Evolutionary conservation across 1,284 basidiomycete genomes (phyloP), one percentile per base, ranked within the genome.

Genomic region (Neonothopanus nambi): DNA sequence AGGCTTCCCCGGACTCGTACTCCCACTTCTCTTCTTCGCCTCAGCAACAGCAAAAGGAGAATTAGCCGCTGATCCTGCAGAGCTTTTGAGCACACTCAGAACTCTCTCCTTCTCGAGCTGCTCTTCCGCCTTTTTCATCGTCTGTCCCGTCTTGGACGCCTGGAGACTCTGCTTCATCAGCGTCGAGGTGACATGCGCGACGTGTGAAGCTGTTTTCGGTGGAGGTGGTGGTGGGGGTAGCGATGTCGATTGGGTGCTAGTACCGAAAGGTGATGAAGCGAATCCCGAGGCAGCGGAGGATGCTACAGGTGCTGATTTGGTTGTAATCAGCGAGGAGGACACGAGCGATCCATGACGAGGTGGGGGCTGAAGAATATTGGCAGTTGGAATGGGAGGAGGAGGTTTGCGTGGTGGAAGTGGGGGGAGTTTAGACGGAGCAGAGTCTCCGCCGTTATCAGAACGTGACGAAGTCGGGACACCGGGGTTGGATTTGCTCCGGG

Each of bases 81-180:
- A 75, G 60, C 75, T 77, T 67, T 85, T 85, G 26, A 90, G 73
- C 5, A 90, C 82, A 61, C 85, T 81, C 53, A 88, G 69, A n/a
- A 88, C 77, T 17, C 87, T 74, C 63, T 86, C 83, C 57, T 80
- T 78, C 63, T 86, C 85, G n/a, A 87, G 71, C 56, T 79, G 76
- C 43, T 81, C 80, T 60, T 89, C 84, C 0, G 80, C 82, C 49
- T 79, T 79, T 66, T 88, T 87, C 66, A 87, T 71, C 7, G 77
- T 78, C 64, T 87, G 82, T 3, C 80, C 88, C 0, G 80, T 78
- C 57, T 85, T 85, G 51, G 79, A 84, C 3, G 88, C 88, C 51
- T 86, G 81, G 1, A 90, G 70, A 20, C 81, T 83, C 64, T 89
- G 87, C 56, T 80, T 80, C 66, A 90, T 90, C 20, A 90, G 67